A percentile compares a stretch with the other conserved stretches of the same genome.
Evolutionary conservation across 805 yeast genomes (phyloP).

Genomic region (Wickerhamiella brachini): DNA sequence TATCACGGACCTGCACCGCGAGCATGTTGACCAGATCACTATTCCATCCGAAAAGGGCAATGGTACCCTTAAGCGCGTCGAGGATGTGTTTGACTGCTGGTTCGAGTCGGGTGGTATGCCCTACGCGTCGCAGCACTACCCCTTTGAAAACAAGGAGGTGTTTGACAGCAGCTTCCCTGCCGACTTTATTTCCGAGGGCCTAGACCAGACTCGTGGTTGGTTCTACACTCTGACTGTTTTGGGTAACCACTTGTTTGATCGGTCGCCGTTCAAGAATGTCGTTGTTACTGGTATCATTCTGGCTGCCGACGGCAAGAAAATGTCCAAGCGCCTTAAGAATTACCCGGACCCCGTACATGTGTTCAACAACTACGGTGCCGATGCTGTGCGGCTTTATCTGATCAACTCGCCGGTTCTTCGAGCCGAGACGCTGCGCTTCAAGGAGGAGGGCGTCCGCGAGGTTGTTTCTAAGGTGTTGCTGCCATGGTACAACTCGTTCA

Average conservation of each 20-base stretch:
- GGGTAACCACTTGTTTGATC: slow-evolving; percentile 86
- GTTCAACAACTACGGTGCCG: slow-evolving; percentile 87
- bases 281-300: slow-evolving; percentile 93
- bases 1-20: slow-evolving; percentile 89
- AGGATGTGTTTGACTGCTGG: slow-evolving; percentile 99
- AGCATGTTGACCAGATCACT: slow-evolving; percentile 76
- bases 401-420: slow-evolving; percentile 95
- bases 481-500: slow-evolving; percentile 98
- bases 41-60: slow-evolving; percentile 87
- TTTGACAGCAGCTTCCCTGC: slow-evolving; percentile 82
- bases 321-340: slow-evolving; percentile 96
- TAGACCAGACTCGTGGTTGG: slow-evolving; percentile 99
- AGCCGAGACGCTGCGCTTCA: slow-evolving; percentile 92
- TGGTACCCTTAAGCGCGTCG: slow-evolving; percentile 77
- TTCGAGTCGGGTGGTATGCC: slow-evolving; percentile 99
- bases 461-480: slow-evolving; percentile 88
- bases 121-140: slow-evolving; percentile 91
- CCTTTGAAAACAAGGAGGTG: slow-evolving; percentile 69
- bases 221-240: slow-evolving; percentile 90
- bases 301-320: slow-evolving; percentile 97
- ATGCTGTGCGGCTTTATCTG: slow-evolving; percentile 87
- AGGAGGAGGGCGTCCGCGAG: slow-evolving; percentile 98
- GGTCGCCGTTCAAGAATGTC: slow-evolving; percentile 89
- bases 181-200: slow-evolving; percentile 94
- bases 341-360: slow-evolving; percentile 89